Base-by-base conservation (phyloP, 2,329 filamentous ascomycete species). In the Cephalotrichum gorgonifer region DNA sequence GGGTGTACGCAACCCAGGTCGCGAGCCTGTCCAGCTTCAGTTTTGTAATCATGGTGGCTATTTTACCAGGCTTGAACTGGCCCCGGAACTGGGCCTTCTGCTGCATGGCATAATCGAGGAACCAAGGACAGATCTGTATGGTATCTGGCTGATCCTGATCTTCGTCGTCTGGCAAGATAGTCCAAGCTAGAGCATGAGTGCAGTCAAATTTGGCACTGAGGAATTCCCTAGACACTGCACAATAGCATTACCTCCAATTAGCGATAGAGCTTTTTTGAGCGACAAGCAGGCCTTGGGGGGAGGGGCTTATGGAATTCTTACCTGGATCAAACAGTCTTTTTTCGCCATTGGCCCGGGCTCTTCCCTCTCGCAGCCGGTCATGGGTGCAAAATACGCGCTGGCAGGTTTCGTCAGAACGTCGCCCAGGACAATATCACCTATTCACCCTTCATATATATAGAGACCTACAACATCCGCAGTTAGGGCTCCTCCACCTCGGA, bases 121-220 rank as follows among this genome's bases (percentile, higher is more conserved):
- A 46, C 43, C 43, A 46, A 33, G 43, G 43, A n/a, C 43, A 46
- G 15, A 46, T 31, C 26, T 46, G 43, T 33, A 41, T 17, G 38
- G 31, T 42, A 26, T 48, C 45, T 26, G 45, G 45, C 12, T 48
- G 11, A 20, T 39, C 30, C 12, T 48, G 11, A 20, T 39, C 30
- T 38, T 48, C 12, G 11, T 42, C 45, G 25, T 22, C 45, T 22
- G 45, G 45, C 6, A 41, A 9, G 17, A 48, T 48, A 22, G 45
- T 48, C 45, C 45, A 48, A n/a, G 45, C 45, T 6, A 48, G 17
- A 15, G 45, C 45, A 48, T 23, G 30, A 25, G 31, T 41, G 31
- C 45, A 48, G 35, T 48, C 31, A 25, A 48, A 48, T 31, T 48
- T 48, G 45, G 45, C 45, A 15, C 17, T 39, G 35, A 42, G 45